Conservation (phyloP, 352 stramenopile genomes). For the Blastocystis sp. region DNA sequence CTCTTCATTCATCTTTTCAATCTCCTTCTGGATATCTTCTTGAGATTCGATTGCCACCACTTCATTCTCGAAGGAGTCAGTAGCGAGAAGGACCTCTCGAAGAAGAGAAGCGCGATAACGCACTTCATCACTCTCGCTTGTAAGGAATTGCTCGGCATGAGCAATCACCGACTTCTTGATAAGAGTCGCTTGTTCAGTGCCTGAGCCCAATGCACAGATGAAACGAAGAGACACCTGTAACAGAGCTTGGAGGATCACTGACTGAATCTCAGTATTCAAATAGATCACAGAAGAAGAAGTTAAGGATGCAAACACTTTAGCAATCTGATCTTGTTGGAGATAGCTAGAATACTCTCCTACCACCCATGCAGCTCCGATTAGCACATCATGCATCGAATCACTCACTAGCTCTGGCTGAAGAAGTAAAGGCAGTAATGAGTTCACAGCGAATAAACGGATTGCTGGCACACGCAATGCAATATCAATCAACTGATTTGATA, state of each 20-base stretch:
- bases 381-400: slow-evolving; percentile 79
- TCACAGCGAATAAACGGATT: slow-evolving; percentile 88
- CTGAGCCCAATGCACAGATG: not conserved
- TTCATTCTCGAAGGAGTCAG: slow-evolving; percentile 72
- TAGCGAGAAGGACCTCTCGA: slow-evolving; percentile 79
- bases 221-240: slow-evolving; percentile 10
- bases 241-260: slow-evolving; percentile 61
- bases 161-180: slow-evolving; percentile 30
- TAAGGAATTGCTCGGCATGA: not conserved
- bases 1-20: slow-evolving; percentile 68
- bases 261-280: not conserved
- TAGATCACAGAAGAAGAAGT: slow-evolving; percentile 37
- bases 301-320: not conserved
- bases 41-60: slow-evolving; percentile 72
- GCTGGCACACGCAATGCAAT: slow-evolving; percentile 91
- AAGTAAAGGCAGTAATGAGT: slow-evolving; percentile 88
- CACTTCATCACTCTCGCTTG: slow-evolving; percentile 72
- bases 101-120: slow-evolving; percentile 81
- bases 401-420: slow-evolving; percentile 81
- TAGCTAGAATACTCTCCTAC: slow-evolving; percentile 86
- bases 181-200: slow-evolving; percentile 16
- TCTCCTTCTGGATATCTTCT: slow-evolving; percentile 71
- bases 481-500: slow-evolving; percentile 90
- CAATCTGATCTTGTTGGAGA: slow-evolving; percentile 2
- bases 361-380: slow-evolving; percentile 92